Evolutionary conservation across 2,329 filamentous ascomycete genomes (phyloP).

Genomic region (Neofusicoccum parvum): DNA sequence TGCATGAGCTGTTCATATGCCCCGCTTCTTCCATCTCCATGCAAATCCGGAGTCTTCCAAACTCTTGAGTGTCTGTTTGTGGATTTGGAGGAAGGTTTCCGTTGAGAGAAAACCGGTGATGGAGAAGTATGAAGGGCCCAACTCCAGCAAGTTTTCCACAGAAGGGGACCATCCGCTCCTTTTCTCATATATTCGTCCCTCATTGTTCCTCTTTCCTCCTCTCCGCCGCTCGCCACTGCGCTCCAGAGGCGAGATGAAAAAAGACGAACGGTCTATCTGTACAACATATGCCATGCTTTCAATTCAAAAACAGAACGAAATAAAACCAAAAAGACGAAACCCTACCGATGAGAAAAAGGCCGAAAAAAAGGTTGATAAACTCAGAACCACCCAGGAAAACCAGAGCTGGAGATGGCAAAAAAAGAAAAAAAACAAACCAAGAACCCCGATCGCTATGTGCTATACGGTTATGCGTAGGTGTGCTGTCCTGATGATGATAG

Average conservation of each 20-base stretch:
- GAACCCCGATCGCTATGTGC: slow-evolving; percentile 18
- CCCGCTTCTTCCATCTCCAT: neutral
- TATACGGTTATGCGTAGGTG: slow-evolving; percentile 9
- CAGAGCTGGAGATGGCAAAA: neutral
- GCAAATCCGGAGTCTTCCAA: too few relatives aligned
- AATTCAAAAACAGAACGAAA: neutral
- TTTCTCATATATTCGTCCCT: slow-evolving; percentile 7
- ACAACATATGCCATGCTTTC: slow-evolving; percentile 15
- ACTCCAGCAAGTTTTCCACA: neutral
- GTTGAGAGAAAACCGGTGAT: neutral
- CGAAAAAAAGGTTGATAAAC: neutral
- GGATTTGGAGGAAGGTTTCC: neutral
- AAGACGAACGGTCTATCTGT: neutral
- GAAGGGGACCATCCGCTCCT: neutral
- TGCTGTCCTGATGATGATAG: neutral
- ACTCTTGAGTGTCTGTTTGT: too few relatives aligned
- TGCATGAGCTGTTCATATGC: neutral
- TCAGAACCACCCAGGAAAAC: neutral
- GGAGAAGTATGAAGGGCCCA: neutral
- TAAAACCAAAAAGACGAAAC: neutral
- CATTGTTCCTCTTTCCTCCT: neutral
- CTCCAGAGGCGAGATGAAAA: neutral
- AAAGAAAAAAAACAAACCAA: neutral
- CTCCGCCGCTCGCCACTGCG: neutral
- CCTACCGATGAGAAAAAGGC: neutral